Evolutionary conservation across 2,329 filamentous ascomycete genomes (phyloP).

Genomic region (Calonectria crousiana): DNA sequence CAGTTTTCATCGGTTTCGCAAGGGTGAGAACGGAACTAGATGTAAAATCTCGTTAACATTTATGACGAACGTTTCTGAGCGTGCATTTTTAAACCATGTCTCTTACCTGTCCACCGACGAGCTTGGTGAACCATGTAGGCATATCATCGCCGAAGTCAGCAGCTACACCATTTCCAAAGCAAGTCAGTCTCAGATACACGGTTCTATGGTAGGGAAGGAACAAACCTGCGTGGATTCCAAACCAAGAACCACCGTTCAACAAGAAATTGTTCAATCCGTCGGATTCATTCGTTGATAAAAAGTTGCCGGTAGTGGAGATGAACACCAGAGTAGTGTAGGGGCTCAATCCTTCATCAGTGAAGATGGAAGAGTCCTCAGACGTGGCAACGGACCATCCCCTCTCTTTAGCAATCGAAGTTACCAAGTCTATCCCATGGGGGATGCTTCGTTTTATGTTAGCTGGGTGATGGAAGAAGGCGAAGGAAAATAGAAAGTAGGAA

Average conservation of each 20-base stretch:
- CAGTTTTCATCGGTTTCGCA: not conserved
- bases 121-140: not conserved
- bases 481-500: not conserved
- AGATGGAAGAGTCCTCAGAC: not conserved
- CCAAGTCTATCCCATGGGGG: not conserved
- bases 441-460: not conserved
- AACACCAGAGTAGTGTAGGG: not conserved
- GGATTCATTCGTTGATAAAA: not conserved
- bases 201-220: not conserved
- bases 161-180: not conserved
- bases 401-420: not conserved
- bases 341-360: not conserved
- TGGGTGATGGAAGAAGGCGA: not conserved
- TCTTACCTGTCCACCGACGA: not conserved
- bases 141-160: not conserved
- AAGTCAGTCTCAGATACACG: too few relatives aligned
- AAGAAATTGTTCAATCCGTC: not conserved
- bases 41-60: not conserved
- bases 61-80: not conserved
- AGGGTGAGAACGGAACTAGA: not conserved
- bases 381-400: not conserved
- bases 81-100: too few relatives aligned
- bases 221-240: not conserved
- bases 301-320: not conserved
- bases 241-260: not conserved